A percentile compares a stretch with the other conserved stretches of the same genome.
Conservation (phyloP, 164 flowering plant species). For the Nymphaea colorata region DNA sequence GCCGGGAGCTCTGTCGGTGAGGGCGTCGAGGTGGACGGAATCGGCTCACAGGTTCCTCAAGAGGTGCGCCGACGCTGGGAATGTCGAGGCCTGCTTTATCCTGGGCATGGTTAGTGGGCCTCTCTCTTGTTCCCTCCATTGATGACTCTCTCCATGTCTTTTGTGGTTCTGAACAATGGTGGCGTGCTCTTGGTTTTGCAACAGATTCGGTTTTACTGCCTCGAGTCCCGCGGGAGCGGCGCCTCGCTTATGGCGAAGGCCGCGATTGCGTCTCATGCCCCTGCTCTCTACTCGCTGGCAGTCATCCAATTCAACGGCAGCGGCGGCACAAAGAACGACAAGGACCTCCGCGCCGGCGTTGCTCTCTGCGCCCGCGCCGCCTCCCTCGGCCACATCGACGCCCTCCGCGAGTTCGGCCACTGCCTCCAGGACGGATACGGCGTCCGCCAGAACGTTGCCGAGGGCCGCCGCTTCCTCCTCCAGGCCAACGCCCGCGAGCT, state of each 20-base stretch:
- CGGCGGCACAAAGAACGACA: slow-evolving; percentile 52
- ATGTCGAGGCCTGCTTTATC: slow-evolving; percentile 57
- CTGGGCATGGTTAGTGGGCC: slow-evolving; percentile 66
- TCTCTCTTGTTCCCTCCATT: not conserved
- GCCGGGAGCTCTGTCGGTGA: slow-evolving; percentile 29
- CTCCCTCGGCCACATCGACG: slow-evolving; percentile 63
- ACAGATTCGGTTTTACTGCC: slow-evolving; percentile 71
- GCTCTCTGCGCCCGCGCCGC: slow-evolving; percentile 73
- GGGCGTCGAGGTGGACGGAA: slow-evolving; percentile 53
- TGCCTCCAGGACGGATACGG: slow-evolving; percentile 87
- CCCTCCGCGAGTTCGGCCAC: slow-evolving; percentile 71
- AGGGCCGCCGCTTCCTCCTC: slow-evolving; percentile 52
- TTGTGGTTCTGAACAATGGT: not conserved
- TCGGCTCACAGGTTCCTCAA: slow-evolving; percentile 60
- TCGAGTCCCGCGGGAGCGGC: slow-evolving; percentile 51
- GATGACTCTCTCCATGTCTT: not conserved
- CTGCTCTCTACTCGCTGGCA: slow-evolving; percentile 66
- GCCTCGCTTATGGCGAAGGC: slow-evolving; percentile 80
- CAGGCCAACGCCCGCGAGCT: slow-evolving; percentile 62
- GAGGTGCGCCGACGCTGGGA: slow-evolving; percentile 63
- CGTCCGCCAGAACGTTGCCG: slow-evolving; percentile 35
- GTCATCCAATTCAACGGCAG: slow-evolving; percentile 91
- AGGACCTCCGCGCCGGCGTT: slow-evolving; percentile 65
- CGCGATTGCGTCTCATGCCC: slow-evolving; percentile 58
- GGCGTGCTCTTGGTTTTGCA: not conserved